phyloP scores from a whole-genome alignment of 176 grass and related monocot genomes.

The Puccinellia tenuiflora region DNA sequence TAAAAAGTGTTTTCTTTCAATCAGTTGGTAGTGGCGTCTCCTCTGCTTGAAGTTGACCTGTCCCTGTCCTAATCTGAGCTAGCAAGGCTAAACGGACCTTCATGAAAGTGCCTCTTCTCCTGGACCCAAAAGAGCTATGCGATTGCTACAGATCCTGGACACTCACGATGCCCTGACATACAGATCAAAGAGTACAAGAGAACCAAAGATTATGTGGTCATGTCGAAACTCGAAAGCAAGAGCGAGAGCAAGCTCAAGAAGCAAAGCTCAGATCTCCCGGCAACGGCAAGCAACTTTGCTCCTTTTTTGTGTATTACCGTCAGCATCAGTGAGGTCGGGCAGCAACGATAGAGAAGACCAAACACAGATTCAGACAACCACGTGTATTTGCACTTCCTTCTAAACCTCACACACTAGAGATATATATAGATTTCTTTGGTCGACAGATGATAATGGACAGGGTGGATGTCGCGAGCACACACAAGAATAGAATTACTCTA shows the following conservation, averaged over 20 bases:
- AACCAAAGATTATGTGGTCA: background rate
- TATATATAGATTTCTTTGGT: too few species aligned
- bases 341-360: background rate
- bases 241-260: background rate
- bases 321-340: background rate
- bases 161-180: background rate
- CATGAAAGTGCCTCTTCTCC: background rate
- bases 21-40: background rate
- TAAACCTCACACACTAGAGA: background rate
- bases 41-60: background rate
- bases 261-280: background rate
- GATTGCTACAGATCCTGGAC: background rate
- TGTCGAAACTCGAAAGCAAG: constrained; percentile 8
- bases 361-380: background rate
- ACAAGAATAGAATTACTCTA: background rate
- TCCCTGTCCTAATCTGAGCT: background rate
- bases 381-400: background rate
- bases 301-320: background rate
- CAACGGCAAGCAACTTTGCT: constrained; percentile 17
- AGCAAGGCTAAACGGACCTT: background rate
- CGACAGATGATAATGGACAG: background rate
- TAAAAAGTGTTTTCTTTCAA: background rate
- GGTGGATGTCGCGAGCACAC: too few species aligned
- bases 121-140: background rate
- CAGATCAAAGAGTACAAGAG: too few species aligned